Evolutionary conservation across 768 basidiomycete species (phyloP).

Genomic region (Pluteus cervinus): DNA sequence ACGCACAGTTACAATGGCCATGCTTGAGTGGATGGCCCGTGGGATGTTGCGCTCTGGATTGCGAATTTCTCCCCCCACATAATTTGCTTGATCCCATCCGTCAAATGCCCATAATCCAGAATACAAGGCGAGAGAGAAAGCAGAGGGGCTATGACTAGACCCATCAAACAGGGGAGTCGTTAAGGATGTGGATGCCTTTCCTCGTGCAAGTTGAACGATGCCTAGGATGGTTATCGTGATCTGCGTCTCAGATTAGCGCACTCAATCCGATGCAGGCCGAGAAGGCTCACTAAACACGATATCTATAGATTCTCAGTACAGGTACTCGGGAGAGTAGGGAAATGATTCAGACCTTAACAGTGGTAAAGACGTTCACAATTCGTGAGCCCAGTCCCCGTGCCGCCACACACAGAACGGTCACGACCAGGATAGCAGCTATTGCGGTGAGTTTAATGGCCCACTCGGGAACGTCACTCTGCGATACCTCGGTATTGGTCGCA

Average conservation of each 20-base stretch:
- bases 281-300: too few species aligned
- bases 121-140: constrained; percentile 91
- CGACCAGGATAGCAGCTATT: constrained; percentile 58
- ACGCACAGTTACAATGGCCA: constrained; percentile 73
- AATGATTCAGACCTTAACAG: constrained; percentile 60
- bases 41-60: constrained; percentile 85
- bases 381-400: constrained; percentile 74
- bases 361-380: constrained; percentile 82
- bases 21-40: constrained; percentile 83
- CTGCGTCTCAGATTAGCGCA: constrained; percentile 25
- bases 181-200: constrained; percentile 65
- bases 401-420: constrained; percentile 74
- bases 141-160: constrained; percentile 72
- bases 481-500: constrained; percentile 59
- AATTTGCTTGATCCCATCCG: constrained; percentile 94
- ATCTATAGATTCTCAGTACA: constrained; percentile 5
- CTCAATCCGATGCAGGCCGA: too few species aligned
- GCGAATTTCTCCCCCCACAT: constrained; percentile 84
- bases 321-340: constrained; percentile 5
- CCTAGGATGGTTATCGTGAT: constrained; percentile 74
- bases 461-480: constrained; percentile 75
- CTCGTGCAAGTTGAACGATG: constrained; percentile 66
- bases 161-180: constrained; percentile 62
- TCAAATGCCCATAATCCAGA: constrained; percentile 95
- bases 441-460: constrained; percentile 93